These are phyloP conservation scores for Talaromyces adpressus DNA, from an alignment of 495 filamentous ascomycete genomes.

Conservation along the genomic window DNA sequence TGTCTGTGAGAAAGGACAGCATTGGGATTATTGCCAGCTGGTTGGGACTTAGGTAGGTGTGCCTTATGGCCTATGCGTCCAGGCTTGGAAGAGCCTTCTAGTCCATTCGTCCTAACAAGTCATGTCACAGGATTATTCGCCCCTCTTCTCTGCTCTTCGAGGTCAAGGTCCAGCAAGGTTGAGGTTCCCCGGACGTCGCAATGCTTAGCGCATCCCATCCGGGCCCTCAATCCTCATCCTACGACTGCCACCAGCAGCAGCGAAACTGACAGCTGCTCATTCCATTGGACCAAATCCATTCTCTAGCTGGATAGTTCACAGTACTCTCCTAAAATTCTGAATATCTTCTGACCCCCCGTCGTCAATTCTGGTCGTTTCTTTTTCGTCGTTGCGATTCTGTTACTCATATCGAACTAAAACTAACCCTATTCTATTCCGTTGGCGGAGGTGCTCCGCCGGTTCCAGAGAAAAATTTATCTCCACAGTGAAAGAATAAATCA, in stretches of 20 bases:
- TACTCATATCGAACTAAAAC: not conserved
- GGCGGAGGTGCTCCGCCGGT: not conserved
- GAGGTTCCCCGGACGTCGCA: not conserved
- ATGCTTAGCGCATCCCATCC: not conserved
- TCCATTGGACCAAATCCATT: not conserved
- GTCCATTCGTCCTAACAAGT: not conserved
- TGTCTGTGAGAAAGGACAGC: too few relatives aligned
- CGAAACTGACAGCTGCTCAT: not conserved
- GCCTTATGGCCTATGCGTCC: constrained; percentile 8
- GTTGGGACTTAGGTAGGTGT: constrained; percentile 8
- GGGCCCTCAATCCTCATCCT: constrained; percentile 8
- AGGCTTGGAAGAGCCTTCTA: not conserved
- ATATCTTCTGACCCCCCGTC: too few relatives aligned
- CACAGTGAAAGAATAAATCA: not conserved
- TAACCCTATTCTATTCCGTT: not conserved
- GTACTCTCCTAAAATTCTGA: too few relatives aligned
- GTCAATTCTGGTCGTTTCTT: not conserved
- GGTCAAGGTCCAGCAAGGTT: not conserved
- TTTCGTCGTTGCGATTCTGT: constrained; percentile 1
- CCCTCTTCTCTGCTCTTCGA: not conserved
- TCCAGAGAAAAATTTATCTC: not conserved
- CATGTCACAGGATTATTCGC: not conserved
- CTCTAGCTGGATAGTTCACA: not conserved
- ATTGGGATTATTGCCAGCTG: not conserved
- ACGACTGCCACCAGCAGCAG: not conserved